phyloP scores from a whole-genome alignment of 306 rosid genomes.

The Trichosanthes cucumerina region DNA sequence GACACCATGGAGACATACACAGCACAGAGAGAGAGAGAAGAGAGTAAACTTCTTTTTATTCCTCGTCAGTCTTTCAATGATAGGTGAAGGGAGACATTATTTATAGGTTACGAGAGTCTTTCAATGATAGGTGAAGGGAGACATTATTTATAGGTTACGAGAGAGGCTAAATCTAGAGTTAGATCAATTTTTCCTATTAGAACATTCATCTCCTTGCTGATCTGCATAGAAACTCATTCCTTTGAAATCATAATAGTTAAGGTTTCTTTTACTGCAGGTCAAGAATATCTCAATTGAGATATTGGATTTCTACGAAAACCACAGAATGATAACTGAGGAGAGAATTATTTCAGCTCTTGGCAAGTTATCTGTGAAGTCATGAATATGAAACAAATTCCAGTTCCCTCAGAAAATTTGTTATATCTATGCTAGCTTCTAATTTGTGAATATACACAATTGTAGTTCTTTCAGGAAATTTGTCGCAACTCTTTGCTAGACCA shows the following conservation, averaged over 20 bases:
- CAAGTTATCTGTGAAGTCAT: conserved; percentile 45
- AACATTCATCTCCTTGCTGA: not conserved
- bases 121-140: too few species aligned
- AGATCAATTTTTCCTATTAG: not conserved
- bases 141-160: too few species aligned
- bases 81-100: too few species aligned
- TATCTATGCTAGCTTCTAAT: not conserved
- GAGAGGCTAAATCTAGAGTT: too few species aligned
- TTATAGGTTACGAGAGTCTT: too few species aligned
- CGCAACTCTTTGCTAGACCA: not conserved
- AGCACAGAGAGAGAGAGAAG: too few species aligned
- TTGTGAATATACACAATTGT: not conserved
- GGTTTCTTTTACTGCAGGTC: conserved; percentile 34
- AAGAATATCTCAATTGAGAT: conserved; percentile 87
- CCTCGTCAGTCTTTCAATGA: too few species aligned
- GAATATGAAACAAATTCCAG: not conserved
- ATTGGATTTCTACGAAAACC: conserved; percentile 77
- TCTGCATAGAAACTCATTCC: not conserved
- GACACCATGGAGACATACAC: too few species aligned
- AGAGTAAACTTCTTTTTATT: too few species aligned
- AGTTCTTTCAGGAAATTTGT: not conserved
- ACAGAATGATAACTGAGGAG: conserved; percentile 39
- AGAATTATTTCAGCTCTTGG: conserved; percentile 50
- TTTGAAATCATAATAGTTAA: not conserved
- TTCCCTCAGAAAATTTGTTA: not conserved